These are phyloP conservation scores for Favolaschia claudopus DNA, from an alignment of 768 basidiomycete species.

Conservation along the genomic window DNA sequence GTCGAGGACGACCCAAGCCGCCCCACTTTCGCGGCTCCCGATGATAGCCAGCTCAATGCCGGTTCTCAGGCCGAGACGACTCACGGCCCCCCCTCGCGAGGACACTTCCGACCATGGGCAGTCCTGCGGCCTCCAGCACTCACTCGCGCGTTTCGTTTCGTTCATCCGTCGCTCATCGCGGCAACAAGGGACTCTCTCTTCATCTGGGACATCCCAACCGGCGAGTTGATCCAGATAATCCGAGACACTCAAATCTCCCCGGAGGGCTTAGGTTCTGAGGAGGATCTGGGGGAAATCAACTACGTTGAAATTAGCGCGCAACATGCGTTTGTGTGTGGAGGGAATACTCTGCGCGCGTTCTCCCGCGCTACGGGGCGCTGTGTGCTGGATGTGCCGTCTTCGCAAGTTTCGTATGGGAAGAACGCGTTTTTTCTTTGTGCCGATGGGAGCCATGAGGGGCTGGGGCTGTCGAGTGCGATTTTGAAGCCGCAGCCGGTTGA, in stretches of 20 bases:
- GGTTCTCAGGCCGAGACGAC: conserved; percentile 13
- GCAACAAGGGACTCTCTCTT: conserved; percentile 54
- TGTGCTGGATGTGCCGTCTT: conserved; percentile 52
- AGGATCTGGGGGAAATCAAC: conserved; percentile 48
- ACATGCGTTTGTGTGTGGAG: conserved; percentile 68
- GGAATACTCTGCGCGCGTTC: conserved; percentile 58
- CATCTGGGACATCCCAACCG: conserved; percentile 69
- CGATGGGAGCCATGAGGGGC: conserved; percentile 2
- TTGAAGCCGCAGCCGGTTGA: conserved; percentile 14
- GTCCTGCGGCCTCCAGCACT: conserved; percentile 54
- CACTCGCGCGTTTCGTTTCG: conserved; percentile 68
- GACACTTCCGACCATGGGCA: conserved; percentile 71
- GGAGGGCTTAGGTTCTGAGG: conserved; percentile 4
- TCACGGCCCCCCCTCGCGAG: conserved; percentile 37
- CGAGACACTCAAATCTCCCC: conserved; percentile 41
- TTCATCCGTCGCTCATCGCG: conserved; percentile 70
- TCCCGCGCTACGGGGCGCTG: conserved; percentile 52
- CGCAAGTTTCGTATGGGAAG: conserved; percentile 40
- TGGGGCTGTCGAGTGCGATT: conserved; percentile 10
- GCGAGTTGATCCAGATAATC: conserved; percentile 56
- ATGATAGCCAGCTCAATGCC: conserved; percentile 32
- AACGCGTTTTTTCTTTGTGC: conserved; percentile 42
- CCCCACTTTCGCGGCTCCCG: conserved; percentile 40
- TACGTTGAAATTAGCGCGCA: conserved; percentile 68
- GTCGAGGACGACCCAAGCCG: conserved; percentile 28